phyloP scores from a whole-genome alignment of 2,329 filamentous ascomycete species.

The Botrytis byssoidea region DNA sequence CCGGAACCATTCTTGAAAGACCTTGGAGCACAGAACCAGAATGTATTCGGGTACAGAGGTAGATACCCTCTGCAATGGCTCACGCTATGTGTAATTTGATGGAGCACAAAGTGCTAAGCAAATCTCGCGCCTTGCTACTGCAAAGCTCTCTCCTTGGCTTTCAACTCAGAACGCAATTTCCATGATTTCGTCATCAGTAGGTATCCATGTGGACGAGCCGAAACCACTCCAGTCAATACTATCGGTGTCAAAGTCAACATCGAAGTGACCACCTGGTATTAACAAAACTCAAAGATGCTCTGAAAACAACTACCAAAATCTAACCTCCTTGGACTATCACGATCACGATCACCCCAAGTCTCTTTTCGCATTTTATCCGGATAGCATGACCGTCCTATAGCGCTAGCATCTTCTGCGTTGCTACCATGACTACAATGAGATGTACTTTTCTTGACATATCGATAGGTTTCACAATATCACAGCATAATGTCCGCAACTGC shows the following conservation, averaged over 20 bases:
- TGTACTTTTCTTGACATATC: background rate
- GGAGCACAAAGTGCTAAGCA: conserved; percentile 11
- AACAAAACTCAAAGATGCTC: background rate
- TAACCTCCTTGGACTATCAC: background rate
- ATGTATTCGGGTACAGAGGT: conserved; percentile 29
- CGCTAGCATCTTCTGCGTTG: background rate
- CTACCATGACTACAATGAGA: background rate
- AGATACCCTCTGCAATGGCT: conserved; percentile 24
- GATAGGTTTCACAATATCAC: background rate
- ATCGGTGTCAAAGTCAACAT: background rate
- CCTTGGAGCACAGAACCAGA: conserved; percentile 26
- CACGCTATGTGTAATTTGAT: conserved; percentile 8
- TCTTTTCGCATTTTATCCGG: background rate
- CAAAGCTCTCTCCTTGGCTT: conserved; percentile 18
- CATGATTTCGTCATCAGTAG: background rate
- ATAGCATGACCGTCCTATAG: background rate
- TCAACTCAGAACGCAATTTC: conserved; percentile 6
- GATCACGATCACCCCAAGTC: background rate
- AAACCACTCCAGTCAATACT: background rate
- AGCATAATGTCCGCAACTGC: background rate
- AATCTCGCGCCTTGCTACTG: conserved; percentile 12
- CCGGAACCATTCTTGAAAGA: conserved; percentile 26
- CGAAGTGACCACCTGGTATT: background rate
- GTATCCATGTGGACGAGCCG: background rate
- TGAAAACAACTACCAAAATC: background rate